A percentile compares a stretch with the other conserved stretches of the same genome.
Conservation (phyloP, 768 basidiomycete species). For the Phylloporus sp. region DNA sequence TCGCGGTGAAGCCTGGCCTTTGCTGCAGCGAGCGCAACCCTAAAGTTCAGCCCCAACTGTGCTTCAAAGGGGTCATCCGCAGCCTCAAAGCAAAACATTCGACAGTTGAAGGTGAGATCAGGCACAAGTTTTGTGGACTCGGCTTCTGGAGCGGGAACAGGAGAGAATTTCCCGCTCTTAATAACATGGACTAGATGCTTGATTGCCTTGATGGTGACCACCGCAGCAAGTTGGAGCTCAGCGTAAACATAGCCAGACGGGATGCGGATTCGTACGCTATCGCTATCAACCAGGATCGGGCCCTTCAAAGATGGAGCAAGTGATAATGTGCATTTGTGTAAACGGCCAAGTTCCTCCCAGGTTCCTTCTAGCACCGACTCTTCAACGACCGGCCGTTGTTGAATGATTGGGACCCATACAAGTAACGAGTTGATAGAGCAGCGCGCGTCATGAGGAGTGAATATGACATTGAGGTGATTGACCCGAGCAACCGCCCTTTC, state of each 20-base stretch:
- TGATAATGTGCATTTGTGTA: constrained; percentile 50
- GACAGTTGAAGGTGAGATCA: constrained; percentile 52
- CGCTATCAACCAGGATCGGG: constrained; percentile 52
- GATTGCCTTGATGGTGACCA: constrained; percentile 64
- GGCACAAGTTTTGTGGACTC: constrained; percentile 76
- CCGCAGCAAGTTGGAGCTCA: constrained; percentile 69
- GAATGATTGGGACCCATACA: constrained; percentile 54
- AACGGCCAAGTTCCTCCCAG: constrained; percentile 73
- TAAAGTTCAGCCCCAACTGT: constrained; percentile 68
- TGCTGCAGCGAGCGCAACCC: constrained; percentile 68
- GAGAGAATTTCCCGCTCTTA: constrained; percentile 45
- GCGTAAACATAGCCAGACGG: constrained; percentile 75
- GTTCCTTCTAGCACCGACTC: constrained; percentile 30
- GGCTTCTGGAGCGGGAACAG: constrained; percentile 58
- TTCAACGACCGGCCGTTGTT: constrained; percentile 33
- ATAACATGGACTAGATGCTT: constrained; percentile 66
- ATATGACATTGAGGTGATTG: constrained; percentile 20
- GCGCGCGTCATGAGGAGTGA: constrained; percentile 19
- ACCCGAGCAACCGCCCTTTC: constrained; percentile 43
- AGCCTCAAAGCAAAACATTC: constrained; percentile 68
- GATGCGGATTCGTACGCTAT: constrained; percentile 71
- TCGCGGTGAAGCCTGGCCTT: constrained; percentile 69
- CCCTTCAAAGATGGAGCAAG: constrained; percentile 29
- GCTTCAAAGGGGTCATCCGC: constrained; percentile 85
- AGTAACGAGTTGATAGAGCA: constrained; percentile 41